Evolutionary conservation across 1,284 basidiomycete genomes (phyloP), one percentile per base, ranked within the genome.

Genomic region (Volvariella surrecta): DNA sequence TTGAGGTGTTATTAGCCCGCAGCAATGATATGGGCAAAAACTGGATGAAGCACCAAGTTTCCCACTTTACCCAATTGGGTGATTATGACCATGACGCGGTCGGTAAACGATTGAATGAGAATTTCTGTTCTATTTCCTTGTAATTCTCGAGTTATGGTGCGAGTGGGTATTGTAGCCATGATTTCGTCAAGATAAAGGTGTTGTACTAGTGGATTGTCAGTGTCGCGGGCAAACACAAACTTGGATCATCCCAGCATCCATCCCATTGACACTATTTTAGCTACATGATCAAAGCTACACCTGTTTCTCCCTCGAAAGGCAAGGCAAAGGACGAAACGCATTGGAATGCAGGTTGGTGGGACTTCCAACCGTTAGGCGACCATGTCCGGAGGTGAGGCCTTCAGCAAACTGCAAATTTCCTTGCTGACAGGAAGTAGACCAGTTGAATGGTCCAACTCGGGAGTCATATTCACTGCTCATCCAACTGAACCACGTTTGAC

Each of bases 61-160:
- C 91, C 92, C 10, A 94, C 80, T 74, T 90, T 92, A 21, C 87
- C 88, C 43, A 88, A 54, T 62, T 95, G 93, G 1, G 90, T 91
- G 42, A 96, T 70, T 20, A 94, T 66, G 15, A 95, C 78, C 16
- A 96, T 64, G 7, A 81, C 67, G 31, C 89, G 74, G 62, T 96
- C 92, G 41, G 76, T 75, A 58, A 80, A 95, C 0, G 68, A 65
- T 54, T 94, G 89, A 1, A 94, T 59, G 22, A 92, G 50, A 11
- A 94, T 63, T 47, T 93, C 82, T 1, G 89, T 95, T 4, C 61
- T 60, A 15, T 70, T 58, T 11, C 76, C 85, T 40, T 75, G 60
- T 8, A 92, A 56, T 45, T 54, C 72, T 59, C 38, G 71, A 54
- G 48, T 69, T 56, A 54, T 74, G 45, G 65, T 63, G 37, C 59